Conservation (phyloP, 2,329 filamentous ascomycete genomes). For the Fonsecaea erecta region DNA sequence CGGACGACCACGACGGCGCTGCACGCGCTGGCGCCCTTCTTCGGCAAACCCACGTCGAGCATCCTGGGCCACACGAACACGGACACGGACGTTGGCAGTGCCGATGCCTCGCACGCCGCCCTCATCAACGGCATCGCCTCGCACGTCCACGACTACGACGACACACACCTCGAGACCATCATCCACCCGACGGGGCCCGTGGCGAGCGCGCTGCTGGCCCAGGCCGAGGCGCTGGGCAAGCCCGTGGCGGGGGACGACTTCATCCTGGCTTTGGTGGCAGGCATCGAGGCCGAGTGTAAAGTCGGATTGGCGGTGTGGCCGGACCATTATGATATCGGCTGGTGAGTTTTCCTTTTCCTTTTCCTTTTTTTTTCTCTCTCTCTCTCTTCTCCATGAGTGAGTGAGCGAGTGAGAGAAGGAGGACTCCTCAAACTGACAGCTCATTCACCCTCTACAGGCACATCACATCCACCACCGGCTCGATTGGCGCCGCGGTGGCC, state of each 20-base stretch:
- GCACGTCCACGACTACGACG: constrained; percentile 63
- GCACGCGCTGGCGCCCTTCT: constrained; percentile 45
- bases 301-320: constrained; percentile 59
- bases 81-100: neutral
- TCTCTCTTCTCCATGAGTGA: too few species aligned
- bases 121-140: constrained; percentile 61
- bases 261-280: constrained; percentile 57
- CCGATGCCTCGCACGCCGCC: constrained; percentile 48
- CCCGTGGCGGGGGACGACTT: constrained; percentile 53
- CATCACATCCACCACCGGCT: constrained; percentile 59
- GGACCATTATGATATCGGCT: constrained; percentile 60
- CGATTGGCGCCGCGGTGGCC: constrained; percentile 59
- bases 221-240: constrained; percentile 49
- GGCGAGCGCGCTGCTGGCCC: constrained; percentile 56
- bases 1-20: constrained; percentile 50
- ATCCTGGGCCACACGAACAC: constrained; percentile 41
- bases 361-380: neutral
- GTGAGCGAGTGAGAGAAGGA: too few species aligned
- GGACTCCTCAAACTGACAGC: neutral
- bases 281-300: constrained; percentile 60
- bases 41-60: constrained; percentile 45
- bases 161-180: constrained; percentile 61
- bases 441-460: constrained; percentile 41
- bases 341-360: constrained; percentile 39
- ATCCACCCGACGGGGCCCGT: constrained; percentile 61